A percentile compares a stretch with the other conserved stretches of the same genome.
phyloP scores from a whole-genome alignment of 495 filamentous ascomycete species.

The Lophiotrema nucula region DNA sequence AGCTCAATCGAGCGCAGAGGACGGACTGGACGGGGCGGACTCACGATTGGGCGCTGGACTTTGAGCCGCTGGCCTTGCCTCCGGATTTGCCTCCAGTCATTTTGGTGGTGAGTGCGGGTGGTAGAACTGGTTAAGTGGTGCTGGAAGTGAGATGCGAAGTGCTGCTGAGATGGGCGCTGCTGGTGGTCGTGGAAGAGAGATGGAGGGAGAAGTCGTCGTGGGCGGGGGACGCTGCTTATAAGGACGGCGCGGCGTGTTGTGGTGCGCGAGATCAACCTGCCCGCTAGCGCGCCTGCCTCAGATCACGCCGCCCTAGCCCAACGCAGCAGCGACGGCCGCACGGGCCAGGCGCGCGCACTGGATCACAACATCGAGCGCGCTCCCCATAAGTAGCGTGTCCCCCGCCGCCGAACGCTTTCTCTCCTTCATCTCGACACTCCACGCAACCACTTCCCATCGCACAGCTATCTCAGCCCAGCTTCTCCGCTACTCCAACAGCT shows the following conservation, averaged over 20 bases:
- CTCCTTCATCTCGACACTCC: slow-evolving; percentile 35
- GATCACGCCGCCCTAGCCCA: too few species aligned
- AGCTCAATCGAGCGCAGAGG: too few species aligned
- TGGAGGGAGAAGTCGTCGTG: slow-evolving; percentile 19
- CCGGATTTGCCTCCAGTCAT: slow-evolving; percentile 99
- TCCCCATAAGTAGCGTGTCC: slow-evolving; percentile 35
- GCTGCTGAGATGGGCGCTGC: slow-evolving; percentile 34
- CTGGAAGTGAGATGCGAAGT: slow-evolving; percentile 38
- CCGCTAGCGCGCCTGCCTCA: slow-evolving; percentile 26
- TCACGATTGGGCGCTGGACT: slow-evolving; percentile 91
- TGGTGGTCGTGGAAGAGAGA: slow-evolving; percentile 25
- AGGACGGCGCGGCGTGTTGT: slow-evolving; percentile 32
- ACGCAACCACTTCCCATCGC: neutral
- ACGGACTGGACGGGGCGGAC: slow-evolving; percentile 48
- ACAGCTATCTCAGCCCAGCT: neutral
- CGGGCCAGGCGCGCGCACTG: slow-evolving; percentile 18
- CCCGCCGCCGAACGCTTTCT: slow-evolving; percentile 24
- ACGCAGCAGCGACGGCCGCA: slow-evolving; percentile 9
- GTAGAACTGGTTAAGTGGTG: slow-evolving; percentile 34
- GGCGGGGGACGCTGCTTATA: slow-evolving; percentile 35
- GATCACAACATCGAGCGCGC: slow-evolving; percentile 36
- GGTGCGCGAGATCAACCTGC: slow-evolving; percentile 38
- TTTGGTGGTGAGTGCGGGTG: slow-evolving; percentile 57
- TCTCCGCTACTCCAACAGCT: neutral
- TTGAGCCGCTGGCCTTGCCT: slow-evolving; percentile 95